These are phyloP conservation scores for Purpureocillium lavendulum DNA, from an alignment of 2,329 filamentous ascomycete genomes.

Conservation along the genomic window DNA sequence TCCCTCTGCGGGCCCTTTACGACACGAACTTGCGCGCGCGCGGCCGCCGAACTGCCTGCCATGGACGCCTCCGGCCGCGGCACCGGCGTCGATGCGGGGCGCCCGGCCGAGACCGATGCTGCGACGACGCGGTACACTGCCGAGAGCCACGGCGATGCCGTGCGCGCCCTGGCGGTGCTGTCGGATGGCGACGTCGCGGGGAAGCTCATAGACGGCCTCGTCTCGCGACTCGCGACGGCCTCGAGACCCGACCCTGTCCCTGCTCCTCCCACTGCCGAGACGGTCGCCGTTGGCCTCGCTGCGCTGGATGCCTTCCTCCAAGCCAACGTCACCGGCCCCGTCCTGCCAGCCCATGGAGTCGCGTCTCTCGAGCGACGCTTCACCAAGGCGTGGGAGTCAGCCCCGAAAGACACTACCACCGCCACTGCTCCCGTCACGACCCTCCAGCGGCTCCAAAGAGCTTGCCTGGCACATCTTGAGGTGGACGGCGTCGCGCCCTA, in stretches of 20 bases:
- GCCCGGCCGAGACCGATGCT: not conserved
- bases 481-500: slow-evolving; percentile 85
- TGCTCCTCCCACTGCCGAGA: slow-evolving; percentile 4
- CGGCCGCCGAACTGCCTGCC: not conserved
- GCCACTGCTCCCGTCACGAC: slow-evolving; percentile 3
- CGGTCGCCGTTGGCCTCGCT: slow-evolving; percentile 22
- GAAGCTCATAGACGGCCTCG: slow-evolving; percentile 5
- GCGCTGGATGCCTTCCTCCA: slow-evolving; percentile 72
- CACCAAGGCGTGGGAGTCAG: slow-evolving; percentile 26
- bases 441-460: slow-evolving; percentile 37
- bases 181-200: slow-evolving; percentile 4
- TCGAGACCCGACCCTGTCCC: not conserved
- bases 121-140: not conserved
- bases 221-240: slow-evolving; percentile 1
- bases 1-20: too few relatives aligned
- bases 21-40: too few relatives aligned
- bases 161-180: slow-evolving; percentile 7
- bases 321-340: slow-evolving; percentile 79
- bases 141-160: slow-evolving; percentile 5
- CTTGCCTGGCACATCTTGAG: slow-evolving; percentile 60
- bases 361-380: slow-evolving; percentile 26
- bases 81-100: not conserved
- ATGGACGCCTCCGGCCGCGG: not conserved
- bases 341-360: slow-evolving; percentile 36
- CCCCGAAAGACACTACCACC: not conserved